Evolutionary conservation across 139 green algal genomes (phyloP).

Genomic region (Zygnema cylindricum): DNA sequence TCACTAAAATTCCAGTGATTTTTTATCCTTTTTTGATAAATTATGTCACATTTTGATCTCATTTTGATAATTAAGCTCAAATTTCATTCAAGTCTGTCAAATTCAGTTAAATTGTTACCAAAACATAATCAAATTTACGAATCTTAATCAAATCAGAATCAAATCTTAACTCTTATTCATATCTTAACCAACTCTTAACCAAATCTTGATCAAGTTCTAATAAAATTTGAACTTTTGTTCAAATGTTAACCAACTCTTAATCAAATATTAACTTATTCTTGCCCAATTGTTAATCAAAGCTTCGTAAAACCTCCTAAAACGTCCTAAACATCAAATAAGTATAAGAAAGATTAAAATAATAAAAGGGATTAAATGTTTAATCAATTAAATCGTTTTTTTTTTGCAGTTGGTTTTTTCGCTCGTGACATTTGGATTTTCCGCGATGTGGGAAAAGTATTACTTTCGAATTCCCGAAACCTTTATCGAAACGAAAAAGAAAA

Average conservation of each 20-base stretch:
- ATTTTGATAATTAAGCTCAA: too few relatives aligned
- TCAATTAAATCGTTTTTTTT: background rate
- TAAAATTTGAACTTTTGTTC: background rate
- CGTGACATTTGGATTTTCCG: constrained; percentile 23
- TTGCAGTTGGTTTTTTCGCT: constrained; percentile 47
- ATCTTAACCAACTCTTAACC: too few relatives aligned
- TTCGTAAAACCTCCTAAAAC: background rate
- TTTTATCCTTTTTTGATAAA: too few relatives aligned
- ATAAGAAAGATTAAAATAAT: background rate
- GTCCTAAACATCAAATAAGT: background rate
- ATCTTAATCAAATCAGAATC: too few relatives aligned
- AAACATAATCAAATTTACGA: too few relatives aligned
- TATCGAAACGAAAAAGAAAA: background rate
- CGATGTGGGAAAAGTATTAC: constrained; percentile 15
- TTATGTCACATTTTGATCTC: too few relatives aligned
- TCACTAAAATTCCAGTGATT: too few relatives aligned
- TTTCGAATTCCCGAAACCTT: background rate
- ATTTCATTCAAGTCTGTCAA: too few relatives aligned
- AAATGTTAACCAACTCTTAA: background rate
- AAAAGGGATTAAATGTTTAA: background rate
- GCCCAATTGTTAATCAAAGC: background rate
- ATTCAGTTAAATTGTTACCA: too few relatives aligned
- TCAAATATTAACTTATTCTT: background rate
- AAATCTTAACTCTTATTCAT: too few relatives aligned
- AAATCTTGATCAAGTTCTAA: too few relatives aligned